These are phyloP conservation scores for Starmerella vitae DNA, from an alignment of 805 yeast species.

Conservation along the genomic window DNA sequence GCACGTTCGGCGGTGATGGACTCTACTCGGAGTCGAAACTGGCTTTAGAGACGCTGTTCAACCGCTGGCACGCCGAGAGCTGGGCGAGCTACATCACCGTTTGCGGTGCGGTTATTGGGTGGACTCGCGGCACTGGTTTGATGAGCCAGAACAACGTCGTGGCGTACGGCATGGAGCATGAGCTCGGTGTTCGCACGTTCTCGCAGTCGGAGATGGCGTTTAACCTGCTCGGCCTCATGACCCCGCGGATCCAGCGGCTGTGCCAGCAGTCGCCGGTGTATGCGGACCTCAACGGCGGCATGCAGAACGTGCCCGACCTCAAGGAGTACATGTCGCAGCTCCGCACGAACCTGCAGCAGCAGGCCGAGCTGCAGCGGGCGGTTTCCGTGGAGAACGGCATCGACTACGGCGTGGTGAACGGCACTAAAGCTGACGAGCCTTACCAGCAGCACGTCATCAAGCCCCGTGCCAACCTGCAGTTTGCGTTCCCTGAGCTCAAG, in stretches of 20 bases:
- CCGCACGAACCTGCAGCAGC: constrained; percentile 59
- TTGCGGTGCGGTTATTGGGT: constrained; percentile 97
- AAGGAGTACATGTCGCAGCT: constrained; percentile 72
- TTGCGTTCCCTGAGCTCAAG: constrained; percentile 83
- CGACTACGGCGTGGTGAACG: constrained; percentile 75
- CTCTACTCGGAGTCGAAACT: constrained; percentile 95
- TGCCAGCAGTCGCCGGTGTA: constrained; percentile 90
- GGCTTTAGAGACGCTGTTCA: constrained; percentile 87
- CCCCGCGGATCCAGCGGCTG: constrained; percentile 67
- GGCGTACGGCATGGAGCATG: constrained; percentile 90
- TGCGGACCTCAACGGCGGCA: constrained; percentile 98
- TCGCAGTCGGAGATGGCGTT: constrained; percentile 99
- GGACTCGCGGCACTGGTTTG: constrained; percentile 99
- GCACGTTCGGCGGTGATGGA: constrained; percentile 97
- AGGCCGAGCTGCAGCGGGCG: constrained; percentile 87
- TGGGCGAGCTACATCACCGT: constrained; percentile 91
- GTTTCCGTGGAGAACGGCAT: constrained; percentile 86
- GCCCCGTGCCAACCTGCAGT: constrained; percentile 91
- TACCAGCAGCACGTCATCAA: constrained; percentile 62
- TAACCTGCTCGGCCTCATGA: constrained; percentile 86
- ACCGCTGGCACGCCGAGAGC: constrained; percentile 97
- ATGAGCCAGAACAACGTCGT: constrained; percentile 95
- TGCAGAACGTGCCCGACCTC: constrained; percentile 82
- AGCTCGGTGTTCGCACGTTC: constrained; percentile 89
- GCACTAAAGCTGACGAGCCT: constrained; percentile 77